Evolutionary conservation across 768 basidiomycete species (phyloP), one percentile per base, ranked within the genome.

Genomic region (Cystobasidium ongulense): DNA sequence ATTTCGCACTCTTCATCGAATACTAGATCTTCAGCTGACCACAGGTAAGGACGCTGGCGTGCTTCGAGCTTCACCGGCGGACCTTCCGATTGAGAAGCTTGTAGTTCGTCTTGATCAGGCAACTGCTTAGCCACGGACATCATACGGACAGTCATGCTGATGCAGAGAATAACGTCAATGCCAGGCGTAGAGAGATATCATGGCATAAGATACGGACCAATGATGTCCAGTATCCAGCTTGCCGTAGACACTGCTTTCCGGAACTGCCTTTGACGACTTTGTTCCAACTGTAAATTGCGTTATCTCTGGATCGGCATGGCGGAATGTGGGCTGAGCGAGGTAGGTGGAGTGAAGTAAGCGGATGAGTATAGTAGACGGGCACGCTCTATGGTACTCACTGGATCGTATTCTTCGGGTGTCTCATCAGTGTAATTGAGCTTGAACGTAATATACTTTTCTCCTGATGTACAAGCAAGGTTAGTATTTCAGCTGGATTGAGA

Each of bases 361-460:
- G 35, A n/a, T 31, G n/a, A 39, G 10, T 25, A 31, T 36, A 1
- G 0, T 2, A 0, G n/a, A 31, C 71, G 39, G 11, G 76, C 74
- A 31, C 59, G 57, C 21, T 8, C 21, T 7, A n/a, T 17, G 46
- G 46, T 92, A 80, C 88, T 83, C 0, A 89, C 89, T 4, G 92
- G 92, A 79, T 94, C 89, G 77, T 94, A 94, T 63, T 91, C 88
- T 10, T 84, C 82, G 0, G 92, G 92, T 15, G 90, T 88, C 25
- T 86, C 84, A 59, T 90, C 87, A 17, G 88, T 89, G 80, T 92
- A 93, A 79, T 89, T 91, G 13, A 91, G 81, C 79, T 94, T 93
- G 83, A 93, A 90, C 25, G 88, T 90, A n/a, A 91, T 90, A 78
- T 85, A 93, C 38, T 91, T 88, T 59, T 87, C 88, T 77, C 87